Evolutionary conservation across 345 rosid species (phyloP), one percentile per base, ranked within the genome.

Genomic region (Populus deltoides): DNA sequence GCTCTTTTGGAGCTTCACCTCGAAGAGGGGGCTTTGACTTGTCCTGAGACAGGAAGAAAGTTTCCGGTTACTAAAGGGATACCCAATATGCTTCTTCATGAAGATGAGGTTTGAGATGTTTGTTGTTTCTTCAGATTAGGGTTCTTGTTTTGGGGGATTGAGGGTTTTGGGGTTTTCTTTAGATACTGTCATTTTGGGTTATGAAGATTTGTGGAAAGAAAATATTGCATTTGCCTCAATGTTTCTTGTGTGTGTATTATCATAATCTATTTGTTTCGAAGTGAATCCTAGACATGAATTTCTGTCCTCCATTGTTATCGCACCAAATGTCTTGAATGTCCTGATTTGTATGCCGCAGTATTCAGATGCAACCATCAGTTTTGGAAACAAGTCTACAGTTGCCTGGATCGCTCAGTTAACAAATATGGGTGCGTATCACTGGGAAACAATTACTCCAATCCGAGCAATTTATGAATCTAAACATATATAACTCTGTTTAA

Each of bases 1-100:
- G 95, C 94, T 24, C 89, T 96, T 49, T 80, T 93, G 66, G 98
- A 96, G 90, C 87, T 96, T 8, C 92, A 92, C 74, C 92, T 93
- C 0, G 97, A 94, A 78, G 97, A 96, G 73, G 94, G 99, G n/a
- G 88, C 95, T 18, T 89, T 96, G 71, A 88, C 94, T 78, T 96
- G 98, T 71, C 98, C 97, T 2, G 90, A 92, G 86, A 91, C 97
- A 5, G 97, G 90, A 6, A 76, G 96, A 24, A 90, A 84, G 80
- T 91, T 91, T 59, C 93, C 94, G 0, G 94, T 90, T 5, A 91
- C 53, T 43, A 93, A 91, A 72, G 98, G 97, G 9, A 92, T 96
- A 61, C 99, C 98, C 11, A 93, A 92, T 80, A 92, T 96, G 98
- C 93, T 93, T 82, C 98, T 96, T 17, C 98, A 88, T n/a, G 97